Conservation (phyloP, 345 rosid species). For the Salix brachista region DNA sequence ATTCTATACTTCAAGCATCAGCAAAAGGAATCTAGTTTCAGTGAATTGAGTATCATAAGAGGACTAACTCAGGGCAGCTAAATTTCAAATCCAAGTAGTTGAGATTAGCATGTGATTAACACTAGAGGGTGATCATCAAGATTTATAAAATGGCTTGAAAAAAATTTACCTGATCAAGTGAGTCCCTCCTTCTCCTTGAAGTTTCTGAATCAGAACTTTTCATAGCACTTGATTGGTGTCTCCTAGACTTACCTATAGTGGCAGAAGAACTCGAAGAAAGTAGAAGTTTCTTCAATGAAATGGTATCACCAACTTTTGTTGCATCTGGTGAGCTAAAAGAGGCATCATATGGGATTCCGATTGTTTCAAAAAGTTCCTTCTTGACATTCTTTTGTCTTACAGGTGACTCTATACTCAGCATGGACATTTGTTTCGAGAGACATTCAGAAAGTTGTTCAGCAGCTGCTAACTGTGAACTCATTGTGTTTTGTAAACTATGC, state of each 20-base stretch:
- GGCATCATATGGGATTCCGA: constrained; percentile 76
- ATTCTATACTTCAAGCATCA: not conserved
- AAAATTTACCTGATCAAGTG: constrained; percentile 54
- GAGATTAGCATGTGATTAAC: not conserved
- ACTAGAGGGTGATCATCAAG: not conserved
- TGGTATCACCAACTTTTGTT: constrained; percentile 34
- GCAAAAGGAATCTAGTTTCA: not conserved
- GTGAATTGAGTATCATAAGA: not conserved
- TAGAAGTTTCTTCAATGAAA: constrained; percentile 41
- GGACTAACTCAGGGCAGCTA: not conserved
- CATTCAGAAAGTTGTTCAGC: constrained; percentile 84
- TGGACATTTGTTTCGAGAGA: constrained; percentile 81
- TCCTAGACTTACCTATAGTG: constrained; percentile 51
- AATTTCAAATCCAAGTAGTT: not conserved
- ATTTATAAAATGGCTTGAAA: not conserved
- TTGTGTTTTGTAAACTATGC: constrained; percentile 67
- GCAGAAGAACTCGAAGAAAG: constrained; percentile 55
- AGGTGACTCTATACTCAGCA: constrained; percentile 67
- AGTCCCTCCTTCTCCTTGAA: constrained; percentile 86
- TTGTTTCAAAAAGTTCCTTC: constrained; percentile 80
- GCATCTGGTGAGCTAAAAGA: constrained; percentile 72
- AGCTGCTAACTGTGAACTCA: constrained; percentile 72
- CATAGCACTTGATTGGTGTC: constrained; percentile 49
- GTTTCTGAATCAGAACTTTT: constrained; percentile 70
- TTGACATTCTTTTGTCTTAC: constrained; percentile 54